Base-by-base conservation (phyloP, 2,329 filamentous ascomycete genomes). In the Pyrenochaeta sp. region DNA sequence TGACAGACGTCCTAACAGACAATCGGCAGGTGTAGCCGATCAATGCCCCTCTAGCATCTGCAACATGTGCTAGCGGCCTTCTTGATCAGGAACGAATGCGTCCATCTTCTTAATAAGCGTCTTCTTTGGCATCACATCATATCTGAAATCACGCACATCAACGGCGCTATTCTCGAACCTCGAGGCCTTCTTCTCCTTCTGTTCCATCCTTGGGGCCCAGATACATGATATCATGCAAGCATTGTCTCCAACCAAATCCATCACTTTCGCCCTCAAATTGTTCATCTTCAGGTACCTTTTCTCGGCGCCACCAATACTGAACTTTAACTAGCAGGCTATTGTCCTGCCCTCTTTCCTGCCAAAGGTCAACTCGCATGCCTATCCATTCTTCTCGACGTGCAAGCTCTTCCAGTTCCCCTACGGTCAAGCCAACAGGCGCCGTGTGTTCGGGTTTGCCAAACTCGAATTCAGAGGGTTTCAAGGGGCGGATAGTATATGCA, bases 151-250 rank as follows among this genome's bases (percentile, higher is more conserved):
- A n/a, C n/a, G n/a, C n/a, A n/a, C n/a, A n/a, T n/a, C n/a, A n/a
- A n/a, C 35, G 14, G 5, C 24, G 17, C n/a, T 20, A 41, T 26
- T 49, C 45, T 10, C 35, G 11, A 4, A 49, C 19, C 20, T 45
- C 15, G 21, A 30, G 30, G 6, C 28, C 38, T 15, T 38, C 26
- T 13, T 18, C 30, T 8, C 31, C 28, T 18, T 56, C 38, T 7
- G 35, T 40, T 9, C 50, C 50, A 32, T 53, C 50, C 22, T 34
- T 44, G 8, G 35, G 38, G 7, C 52, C 44, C 24, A 56, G 26
- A 35, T 44, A 53, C 22, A 53, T 46, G 36, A 56, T 53, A 36
- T 53, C 46, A 34, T 56, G 46, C 21, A 56, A 40, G 37, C 53
- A 56, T n/a, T 53, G 53, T 18, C 46, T 45, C 53, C 53, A 56